A percentile compares a stretch with the other conserved stretches of the same genome.
Conservation (phyloP, 2,329 filamentous ascomycete genomes). For the Paracamarosporium sp. region DNA sequence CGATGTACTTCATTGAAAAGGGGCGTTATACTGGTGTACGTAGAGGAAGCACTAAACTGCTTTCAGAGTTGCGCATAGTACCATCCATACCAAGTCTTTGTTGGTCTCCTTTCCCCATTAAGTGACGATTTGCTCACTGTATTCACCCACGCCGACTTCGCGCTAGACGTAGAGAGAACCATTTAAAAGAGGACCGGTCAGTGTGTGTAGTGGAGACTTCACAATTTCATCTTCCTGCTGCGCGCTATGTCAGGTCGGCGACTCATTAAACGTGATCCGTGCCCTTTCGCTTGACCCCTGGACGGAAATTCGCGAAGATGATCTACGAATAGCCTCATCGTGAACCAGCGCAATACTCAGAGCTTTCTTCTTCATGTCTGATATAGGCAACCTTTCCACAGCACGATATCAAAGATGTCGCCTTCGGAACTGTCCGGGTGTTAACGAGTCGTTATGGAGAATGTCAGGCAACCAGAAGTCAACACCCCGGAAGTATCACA, state of each 20-base stretch:
- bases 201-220: no score
- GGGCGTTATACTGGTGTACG: no score
- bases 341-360: neutral
- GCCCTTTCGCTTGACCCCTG: conserved; percentile 1
- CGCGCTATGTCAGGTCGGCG: no score
- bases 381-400: neutral
- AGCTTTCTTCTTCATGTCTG: no score
- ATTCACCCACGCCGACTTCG: no score
- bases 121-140: neutral
- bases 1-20: no score
- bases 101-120: neutral
- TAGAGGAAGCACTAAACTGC: no score
- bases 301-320: neutral
- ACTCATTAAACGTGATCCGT: neutral
- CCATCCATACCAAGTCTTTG: neutral
- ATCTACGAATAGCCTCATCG: neutral
- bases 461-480: neutral
- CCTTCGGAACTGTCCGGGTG: neutral
- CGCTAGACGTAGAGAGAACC: no score
- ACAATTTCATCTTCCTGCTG: no score
- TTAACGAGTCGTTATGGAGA: neutral
- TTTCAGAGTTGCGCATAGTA: no score
- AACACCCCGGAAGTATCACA: neutral
- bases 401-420: neutral
- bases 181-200: no score